phyloP scores from a whole-genome alignment of 306 rosid species.

The Citrullus amarus region DNA sequence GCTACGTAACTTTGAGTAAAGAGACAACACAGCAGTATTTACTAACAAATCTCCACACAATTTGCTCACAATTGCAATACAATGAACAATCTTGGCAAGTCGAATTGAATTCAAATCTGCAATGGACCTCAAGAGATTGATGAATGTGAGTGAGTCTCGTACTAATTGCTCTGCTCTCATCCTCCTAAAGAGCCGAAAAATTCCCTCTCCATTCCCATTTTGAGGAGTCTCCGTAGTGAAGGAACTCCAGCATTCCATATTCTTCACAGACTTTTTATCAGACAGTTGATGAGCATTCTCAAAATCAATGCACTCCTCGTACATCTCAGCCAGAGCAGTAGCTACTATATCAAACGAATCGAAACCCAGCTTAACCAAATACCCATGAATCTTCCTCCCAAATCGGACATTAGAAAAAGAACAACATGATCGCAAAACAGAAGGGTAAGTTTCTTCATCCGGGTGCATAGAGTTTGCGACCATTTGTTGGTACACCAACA shows the following conservation, averaged over 20 bases:
- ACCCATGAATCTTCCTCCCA: constrained; percentile 41
- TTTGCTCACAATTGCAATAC: constrained; percentile 29
- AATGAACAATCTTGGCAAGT: constrained; percentile 37
- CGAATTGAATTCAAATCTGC: constrained; percentile 33
- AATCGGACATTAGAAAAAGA: constrained; percentile 14
- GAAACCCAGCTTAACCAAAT: constrained; percentile 46
- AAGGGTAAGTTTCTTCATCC: constrained; percentile 33
- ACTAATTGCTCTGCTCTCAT: constrained; percentile 35
- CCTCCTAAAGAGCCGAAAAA: constrained; percentile 17
- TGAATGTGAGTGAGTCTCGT: constrained; percentile 22
- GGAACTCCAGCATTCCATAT: constrained; percentile 27
- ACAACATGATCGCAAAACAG: constrained; percentile 36
- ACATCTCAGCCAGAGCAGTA: constrained; percentile 26
- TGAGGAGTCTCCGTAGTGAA: constrained; percentile 30
- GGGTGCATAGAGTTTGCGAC: constrained; percentile 28
- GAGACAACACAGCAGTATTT: constrained; percentile 56
- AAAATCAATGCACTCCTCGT: constrained; percentile 10
- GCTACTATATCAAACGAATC: constrained; percentile 32
- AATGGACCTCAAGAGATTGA: constrained; percentile 30
- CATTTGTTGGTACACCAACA: constrained; percentile 41
- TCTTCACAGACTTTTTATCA: constrained; percentile 10
- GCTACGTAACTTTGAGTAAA: constrained; percentile 48
- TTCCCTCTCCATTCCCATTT: constrained; percentile 24
- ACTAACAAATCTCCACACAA: constrained; percentile 37
- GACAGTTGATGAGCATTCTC: constrained; percentile 12